These are phyloP conservation scores for Grifola frondosa DNA, from an alignment of 1,284 basidiomycete genomes.

Conservation along the genomic window DNA sequence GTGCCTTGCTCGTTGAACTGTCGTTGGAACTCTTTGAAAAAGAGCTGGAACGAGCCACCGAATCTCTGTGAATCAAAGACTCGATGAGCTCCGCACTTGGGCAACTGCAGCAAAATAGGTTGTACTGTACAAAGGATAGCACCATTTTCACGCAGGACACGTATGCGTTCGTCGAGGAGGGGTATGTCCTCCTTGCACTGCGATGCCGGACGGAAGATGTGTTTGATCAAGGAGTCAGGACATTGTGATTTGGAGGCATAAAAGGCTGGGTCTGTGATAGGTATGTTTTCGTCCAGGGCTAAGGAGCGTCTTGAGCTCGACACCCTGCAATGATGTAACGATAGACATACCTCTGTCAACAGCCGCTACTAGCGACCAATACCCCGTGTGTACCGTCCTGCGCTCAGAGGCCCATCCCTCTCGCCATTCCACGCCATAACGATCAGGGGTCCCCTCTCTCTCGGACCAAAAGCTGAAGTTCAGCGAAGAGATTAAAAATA, in stretches of 20 bases:
- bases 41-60: constrained; percentile 67
- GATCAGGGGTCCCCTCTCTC: constrained; percentile 48
- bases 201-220: constrained; percentile 62
- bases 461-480: constrained; percentile 90
- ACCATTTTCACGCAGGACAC: constrained; percentile 73
- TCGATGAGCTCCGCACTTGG: not conserved
- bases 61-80: constrained; percentile 50
- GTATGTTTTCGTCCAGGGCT: constrained; percentile 64
- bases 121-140: constrained; percentile 63
- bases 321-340: not conserved
- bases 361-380: constrained; percentile 80
- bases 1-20: constrained; percentile 53
- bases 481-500: constrained; percentile 78
- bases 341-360: constrained; percentile 62
- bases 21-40: constrained; percentile 61
- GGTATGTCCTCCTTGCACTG: constrained; percentile 63
- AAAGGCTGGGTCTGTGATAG: constrained; percentile 73
- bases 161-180: constrained; percentile 64
- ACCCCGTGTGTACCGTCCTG: constrained; percentile 64
- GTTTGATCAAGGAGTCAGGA: constrained; percentile 61
- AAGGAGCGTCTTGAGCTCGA: not conserved
- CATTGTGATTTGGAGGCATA: constrained; percentile 67
- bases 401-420: constrained; percentile 57
- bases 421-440: constrained; percentile 77
- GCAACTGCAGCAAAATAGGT: constrained; percentile 1